These are phyloP conservation scores for Clonostachys rhizophaga DNA, from an alignment of 2,329 filamentous ascomycete species.

Conservation along the genomic window DNA sequence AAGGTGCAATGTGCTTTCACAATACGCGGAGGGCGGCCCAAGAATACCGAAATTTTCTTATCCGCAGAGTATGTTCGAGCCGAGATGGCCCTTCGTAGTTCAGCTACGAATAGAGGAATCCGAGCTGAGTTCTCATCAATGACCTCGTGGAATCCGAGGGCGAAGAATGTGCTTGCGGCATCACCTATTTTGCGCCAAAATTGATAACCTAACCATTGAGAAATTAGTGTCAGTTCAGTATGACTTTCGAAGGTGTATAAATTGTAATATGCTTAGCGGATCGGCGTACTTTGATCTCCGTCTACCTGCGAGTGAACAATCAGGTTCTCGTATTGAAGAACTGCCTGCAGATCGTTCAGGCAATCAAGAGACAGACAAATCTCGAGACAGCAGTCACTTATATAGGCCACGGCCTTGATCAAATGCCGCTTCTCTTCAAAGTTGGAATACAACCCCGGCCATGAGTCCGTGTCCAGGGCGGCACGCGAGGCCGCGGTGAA, in stretches of 20 bases:
- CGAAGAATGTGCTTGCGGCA: conserved; percentile 35
- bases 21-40: conserved; percentile 40
- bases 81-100: conserved; percentile 32
- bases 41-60: conserved; percentile 29
- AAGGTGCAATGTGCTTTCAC: neutral
- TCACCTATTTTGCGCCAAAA: conserved; percentile 41
- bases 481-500: conserved; percentile 13
- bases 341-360: conserved; percentile 36
- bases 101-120: conserved; percentile 29
- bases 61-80: conserved; percentile 36
- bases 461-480: conserved; percentile 5
- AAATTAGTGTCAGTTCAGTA: too few relatives aligned
- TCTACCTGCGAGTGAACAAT: conserved; percentile 36
- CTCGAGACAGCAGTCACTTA: conserved; percentile 12
- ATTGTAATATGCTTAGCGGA: too few relatives aligned
- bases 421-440: conserved; percentile 7
- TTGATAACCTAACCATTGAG: too few relatives aligned
- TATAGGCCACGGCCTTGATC: conserved; percentile 8
- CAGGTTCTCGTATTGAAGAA: conserved; percentile 39
- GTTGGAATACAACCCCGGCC: conserved; percentile 2
- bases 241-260: too few relatives aligned
- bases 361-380: conserved; percentile 14
- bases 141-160: conserved; percentile 37
- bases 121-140: conserved; percentile 7
- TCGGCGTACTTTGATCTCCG: conserved; percentile 33